Conservation (phyloP, 2,329 filamentous ascomycete species). For the Neurospora crassa region DNA sequence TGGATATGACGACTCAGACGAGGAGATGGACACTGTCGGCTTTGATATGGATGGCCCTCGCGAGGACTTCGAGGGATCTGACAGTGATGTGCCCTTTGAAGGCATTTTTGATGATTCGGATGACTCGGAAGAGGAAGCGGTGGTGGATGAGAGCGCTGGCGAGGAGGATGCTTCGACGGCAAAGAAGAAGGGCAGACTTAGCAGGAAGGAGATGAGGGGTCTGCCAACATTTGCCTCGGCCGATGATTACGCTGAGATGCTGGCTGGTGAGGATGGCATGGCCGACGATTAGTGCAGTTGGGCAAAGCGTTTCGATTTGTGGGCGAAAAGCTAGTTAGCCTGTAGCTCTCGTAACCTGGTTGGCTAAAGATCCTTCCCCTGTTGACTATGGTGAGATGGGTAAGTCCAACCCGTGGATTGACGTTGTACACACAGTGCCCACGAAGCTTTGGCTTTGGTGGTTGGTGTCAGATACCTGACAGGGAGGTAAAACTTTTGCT, state of each 20-base stretch:
- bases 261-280: slow-evolving; percentile 56
- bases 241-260: slow-evolving; percentile 84
- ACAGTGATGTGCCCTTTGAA: slow-evolving; percentile 26
- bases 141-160: slow-evolving; percentile 28
- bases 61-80: slow-evolving; percentile 24
- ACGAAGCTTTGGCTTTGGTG: too few species aligned
- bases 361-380: neutral
- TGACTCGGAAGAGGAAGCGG: slow-evolving; percentile 27
- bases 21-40: slow-evolving; percentile 22
- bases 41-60: slow-evolving; percentile 30
- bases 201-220: slow-evolving; percentile 76
- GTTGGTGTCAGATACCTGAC: too few species aligned
- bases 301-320: neutral
- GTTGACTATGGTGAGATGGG: neutral
- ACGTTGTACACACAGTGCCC: too few species aligned
- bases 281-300: slow-evolving; percentile 6
- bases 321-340: neutral
- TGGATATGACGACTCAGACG: slow-evolving; percentile 36
- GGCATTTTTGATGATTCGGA: slow-evolving; percentile 31
- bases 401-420: too few species aligned
- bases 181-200: slow-evolving; percentile 41
- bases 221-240: slow-evolving; percentile 87
- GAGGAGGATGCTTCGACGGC: slow-evolving; percentile 34
- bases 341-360: neutral
- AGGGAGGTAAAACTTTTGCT: too few species aligned